Evolutionary conservation across 495 filamentous ascomycete species (phyloP).

Genomic region (Xylaria curta): DNA sequence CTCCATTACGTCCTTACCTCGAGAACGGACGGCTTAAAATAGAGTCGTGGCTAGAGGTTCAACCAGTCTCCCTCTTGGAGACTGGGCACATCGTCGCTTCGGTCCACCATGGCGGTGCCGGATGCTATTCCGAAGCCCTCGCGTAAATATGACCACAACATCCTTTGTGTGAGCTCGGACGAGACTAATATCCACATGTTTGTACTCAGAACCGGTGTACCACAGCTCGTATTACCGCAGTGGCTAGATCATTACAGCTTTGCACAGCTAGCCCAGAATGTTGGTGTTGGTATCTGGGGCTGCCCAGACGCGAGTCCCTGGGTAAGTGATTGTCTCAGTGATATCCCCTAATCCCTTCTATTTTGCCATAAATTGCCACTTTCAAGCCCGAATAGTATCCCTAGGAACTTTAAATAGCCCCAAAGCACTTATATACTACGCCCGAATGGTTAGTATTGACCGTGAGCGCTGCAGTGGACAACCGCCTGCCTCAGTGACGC

Average conservation of each 20-base stretch:
- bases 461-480: constrained; percentile 15
- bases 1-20: constrained; percentile 29
- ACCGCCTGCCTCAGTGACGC: constrained; percentile 35
- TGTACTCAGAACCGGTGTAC: constrained; percentile 49
- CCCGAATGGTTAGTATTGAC: not conserved
- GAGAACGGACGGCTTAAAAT: constrained; percentile 44
- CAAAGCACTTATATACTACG: not conserved
- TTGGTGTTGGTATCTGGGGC: constrained; percentile 58
- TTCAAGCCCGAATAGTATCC: not conserved
- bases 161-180: not conserved
- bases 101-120: constrained; percentile 61
- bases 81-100: constrained; percentile 53
- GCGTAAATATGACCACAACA: constrained; percentile 44
- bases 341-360: no score
- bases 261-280: constrained; percentile 54
- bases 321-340: not conserved
- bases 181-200: not conserved
- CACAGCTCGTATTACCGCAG: constrained; percentile 57
- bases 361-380: not conserved
- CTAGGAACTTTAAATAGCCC: not conserved
- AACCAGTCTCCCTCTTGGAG: constrained; percentile 54
- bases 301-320: constrained; percentile 42
- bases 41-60: constrained; percentile 53
- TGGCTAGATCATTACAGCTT: constrained; percentile 61
- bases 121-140: constrained; percentile 61